phyloP scores from a whole-genome alignment of 352 stramenopile species.

The Phytophthora ohioensis region DNA sequence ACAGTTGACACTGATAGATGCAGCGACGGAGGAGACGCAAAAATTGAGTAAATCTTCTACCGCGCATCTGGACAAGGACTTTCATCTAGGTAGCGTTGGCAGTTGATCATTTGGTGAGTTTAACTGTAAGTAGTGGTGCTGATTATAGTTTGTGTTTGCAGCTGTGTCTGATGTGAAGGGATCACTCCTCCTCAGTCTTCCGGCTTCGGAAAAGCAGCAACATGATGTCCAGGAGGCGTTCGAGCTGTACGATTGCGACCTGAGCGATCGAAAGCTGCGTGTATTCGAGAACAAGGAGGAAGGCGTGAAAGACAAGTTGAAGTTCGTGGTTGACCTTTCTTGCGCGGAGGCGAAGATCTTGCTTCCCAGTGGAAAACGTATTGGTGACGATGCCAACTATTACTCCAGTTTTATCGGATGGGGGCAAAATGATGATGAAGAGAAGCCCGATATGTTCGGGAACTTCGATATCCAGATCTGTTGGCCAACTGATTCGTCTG shows the following conservation, averaged over 20 bases:
- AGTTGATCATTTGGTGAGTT: constrained; percentile 1
- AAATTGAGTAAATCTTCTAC: constrained; percentile 44
- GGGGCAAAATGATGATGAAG: constrained; percentile 22
- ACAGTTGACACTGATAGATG: constrained; percentile 71
- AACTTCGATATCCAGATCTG: constrained; percentile 48
- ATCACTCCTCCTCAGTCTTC: constrained; percentile 41
- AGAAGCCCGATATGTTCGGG: constrained; percentile 20
- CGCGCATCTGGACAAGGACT: constrained; percentile 32
- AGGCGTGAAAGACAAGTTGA: constrained; percentile 8
- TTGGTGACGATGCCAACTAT: constrained; percentile 15
- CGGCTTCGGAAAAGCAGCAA: constrained; percentile 5
- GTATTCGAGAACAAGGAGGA: constrained; percentile 40
- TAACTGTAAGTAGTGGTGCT: background rate
- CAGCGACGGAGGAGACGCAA: constrained; percentile 53
- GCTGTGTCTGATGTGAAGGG: constrained; percentile 42
- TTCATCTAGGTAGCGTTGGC: constrained; percentile 34
- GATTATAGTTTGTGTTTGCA: constrained; percentile 12
- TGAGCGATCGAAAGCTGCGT: constrained; percentile 45
- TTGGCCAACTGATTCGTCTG: constrained; percentile 29
- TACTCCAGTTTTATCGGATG: constrained; percentile 40
- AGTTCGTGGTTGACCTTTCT: constrained; percentile 51
- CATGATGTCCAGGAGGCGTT: constrained; percentile 35
- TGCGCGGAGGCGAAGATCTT: constrained; percentile 46
- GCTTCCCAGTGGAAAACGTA: constrained; percentile 39
- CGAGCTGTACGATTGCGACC: constrained; percentile 46